Evolutionary conservation across 2,329 filamentous ascomycete species (phyloP).

Genomic region (Talaromyces sp.): DNA sequence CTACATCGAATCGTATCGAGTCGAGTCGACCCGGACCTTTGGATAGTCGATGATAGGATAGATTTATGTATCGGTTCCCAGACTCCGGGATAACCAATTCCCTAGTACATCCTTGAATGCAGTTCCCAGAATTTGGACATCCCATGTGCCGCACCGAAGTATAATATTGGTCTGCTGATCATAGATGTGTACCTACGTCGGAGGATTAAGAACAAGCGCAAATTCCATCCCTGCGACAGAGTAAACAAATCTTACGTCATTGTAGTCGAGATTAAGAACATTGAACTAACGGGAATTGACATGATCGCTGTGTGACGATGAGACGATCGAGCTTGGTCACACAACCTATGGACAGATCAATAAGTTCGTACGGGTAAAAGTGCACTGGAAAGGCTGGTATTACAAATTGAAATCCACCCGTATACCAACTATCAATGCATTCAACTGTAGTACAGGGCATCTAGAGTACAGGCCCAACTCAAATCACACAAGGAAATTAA

Average conservation of each 20-base stretch:
- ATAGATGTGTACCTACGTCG: not conserved
- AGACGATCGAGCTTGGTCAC: not conserved
- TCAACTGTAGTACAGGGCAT: constrained; percentile 4
- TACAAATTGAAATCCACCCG: not conserved
- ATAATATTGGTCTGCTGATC: not conserved
- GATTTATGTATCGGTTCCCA: not conserved
- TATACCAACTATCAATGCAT: not conserved
- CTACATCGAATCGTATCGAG: not conserved
- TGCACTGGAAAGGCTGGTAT: not conserved
- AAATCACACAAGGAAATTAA: constrained; percentile 1
- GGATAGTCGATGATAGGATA: not conserved
- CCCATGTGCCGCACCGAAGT: not conserved
- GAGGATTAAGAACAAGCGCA: not conserved
- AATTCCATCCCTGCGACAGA: not conserved
- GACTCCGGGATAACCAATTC: not conserved
- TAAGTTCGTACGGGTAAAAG: not conserved
- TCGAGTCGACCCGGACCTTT: not conserved
- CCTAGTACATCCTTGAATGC: not conserved
- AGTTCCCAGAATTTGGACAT: not conserved
- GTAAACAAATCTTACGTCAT: not conserved
- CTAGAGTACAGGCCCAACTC: not conserved
- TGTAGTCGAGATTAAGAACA: not conserved
- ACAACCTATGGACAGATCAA: not conserved
- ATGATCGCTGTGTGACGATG: not conserved
- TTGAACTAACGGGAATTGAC: not conserved